Conservation (phyloP, 2,329 filamentous ascomycete species). For the Apiospora aurea region DNA sequence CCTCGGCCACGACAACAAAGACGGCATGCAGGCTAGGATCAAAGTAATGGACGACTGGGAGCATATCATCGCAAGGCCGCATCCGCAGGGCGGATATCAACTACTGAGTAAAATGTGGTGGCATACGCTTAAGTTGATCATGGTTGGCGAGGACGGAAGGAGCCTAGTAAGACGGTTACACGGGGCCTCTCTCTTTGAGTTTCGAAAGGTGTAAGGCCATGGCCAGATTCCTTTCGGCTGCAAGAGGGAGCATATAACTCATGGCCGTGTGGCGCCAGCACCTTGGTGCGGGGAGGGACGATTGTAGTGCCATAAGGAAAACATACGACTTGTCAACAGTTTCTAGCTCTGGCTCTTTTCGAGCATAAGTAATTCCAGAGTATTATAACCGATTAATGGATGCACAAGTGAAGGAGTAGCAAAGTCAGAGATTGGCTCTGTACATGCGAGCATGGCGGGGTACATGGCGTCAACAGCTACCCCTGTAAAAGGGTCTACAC, state of each 20-base stretch:
- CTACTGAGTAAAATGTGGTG: slow-evolving; percentile 23
- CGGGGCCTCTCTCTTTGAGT: slow-evolving; percentile 18
- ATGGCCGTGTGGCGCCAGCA: not conserved
- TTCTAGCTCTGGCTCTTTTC: not conserved
- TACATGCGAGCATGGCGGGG: not conserved
- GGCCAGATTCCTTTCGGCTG: slow-evolving; percentile 12
- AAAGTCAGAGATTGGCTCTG: not conserved
- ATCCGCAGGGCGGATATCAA: slow-evolving; percentile 25
- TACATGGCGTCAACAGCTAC: not conserved
- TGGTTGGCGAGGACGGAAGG: slow-evolving; percentile 22
- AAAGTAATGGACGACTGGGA: slow-evolving; percentile 14
- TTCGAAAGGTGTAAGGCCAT: slow-evolving; percentile 19
- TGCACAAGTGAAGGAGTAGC: not conserved
- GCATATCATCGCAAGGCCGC: slow-evolving; percentile 23
- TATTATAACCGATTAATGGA: not conserved
- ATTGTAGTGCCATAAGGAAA: slow-evolving; percentile 7
- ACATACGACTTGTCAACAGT: slow-evolving; percentile 1
- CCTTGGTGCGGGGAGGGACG: not conserved
- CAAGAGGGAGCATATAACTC: slow-evolving; percentile 8
- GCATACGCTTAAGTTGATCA: slow-evolving; percentile 18
- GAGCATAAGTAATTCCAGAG: not conserved
- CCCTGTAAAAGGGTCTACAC: not conserved
- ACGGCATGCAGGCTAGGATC: not conserved
- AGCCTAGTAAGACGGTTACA: slow-evolving; percentile 22
- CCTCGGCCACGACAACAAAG: slow-evolving; percentile 21